Evolutionary conservation across 371 early-diverging fungal species (phyloP).

Genomic region (Haplosporangium sp.): DNA sequence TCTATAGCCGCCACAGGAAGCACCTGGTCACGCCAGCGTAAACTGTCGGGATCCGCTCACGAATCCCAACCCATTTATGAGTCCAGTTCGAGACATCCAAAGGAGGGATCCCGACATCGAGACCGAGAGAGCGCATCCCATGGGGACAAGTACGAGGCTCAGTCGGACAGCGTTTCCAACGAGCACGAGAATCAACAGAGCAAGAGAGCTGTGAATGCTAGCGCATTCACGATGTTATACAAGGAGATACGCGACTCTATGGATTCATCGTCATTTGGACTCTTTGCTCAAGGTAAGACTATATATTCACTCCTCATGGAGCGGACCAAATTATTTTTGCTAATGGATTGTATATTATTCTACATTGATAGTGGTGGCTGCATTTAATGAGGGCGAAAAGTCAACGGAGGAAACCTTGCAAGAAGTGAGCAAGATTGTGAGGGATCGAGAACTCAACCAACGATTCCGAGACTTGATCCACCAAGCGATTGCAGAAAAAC

Average conservation of each 20-base stretch:
- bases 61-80: constrained; percentile 12
- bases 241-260: constrained; percentile 55
- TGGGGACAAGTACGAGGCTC: background rate
- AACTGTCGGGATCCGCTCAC: constrained; percentile 6
- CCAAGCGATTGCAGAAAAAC: constrained; percentile 52
- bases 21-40: constrained; percentile 1
- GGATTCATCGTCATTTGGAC: constrained; percentile 44
- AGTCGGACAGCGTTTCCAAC: background rate
- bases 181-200: constrained; percentile 8
- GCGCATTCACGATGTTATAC: constrained; percentile 48
- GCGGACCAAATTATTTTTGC: background rate
- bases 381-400: constrained; percentile 55
- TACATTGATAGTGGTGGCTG: constrained; percentile 29
- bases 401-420: constrained; percentile 47
- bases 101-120: background rate
- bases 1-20: constrained; percentile 4
- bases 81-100: constrained; percentile 11
- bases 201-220: constrained; percentile 37
- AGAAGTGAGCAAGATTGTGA: constrained; percentile 48
- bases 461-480: constrained; percentile 49
- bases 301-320: background rate
- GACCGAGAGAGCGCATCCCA: constrained; percentile 7
- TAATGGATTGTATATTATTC: background rate
- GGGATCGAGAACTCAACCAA: constrained; percentile 34
- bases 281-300: constrained; percentile 42